Evolutionary conservation across 2,329 filamentous ascomycete species (phyloP).

Genomic region (Hymenoscyphus infarciens): DNA sequence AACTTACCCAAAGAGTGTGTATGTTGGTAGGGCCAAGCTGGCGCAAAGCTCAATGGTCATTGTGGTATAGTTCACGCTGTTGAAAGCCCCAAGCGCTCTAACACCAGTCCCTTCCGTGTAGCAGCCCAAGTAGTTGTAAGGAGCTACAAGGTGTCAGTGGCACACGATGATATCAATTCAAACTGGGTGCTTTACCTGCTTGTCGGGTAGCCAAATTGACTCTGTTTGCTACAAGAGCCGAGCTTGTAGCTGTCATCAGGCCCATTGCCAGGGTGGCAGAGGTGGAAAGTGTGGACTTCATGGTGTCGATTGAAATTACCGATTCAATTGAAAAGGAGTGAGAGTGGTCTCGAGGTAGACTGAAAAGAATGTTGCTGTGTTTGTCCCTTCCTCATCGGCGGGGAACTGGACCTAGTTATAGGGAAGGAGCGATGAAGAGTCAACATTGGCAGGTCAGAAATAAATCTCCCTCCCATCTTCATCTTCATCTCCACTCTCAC

Average conservation of each 20-base stretch:
- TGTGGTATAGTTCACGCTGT: conserved; percentile 8
- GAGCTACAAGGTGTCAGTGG: neutral
- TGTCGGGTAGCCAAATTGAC: conserved; percentile 8
- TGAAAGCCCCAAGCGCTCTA: conserved; percentile 12
- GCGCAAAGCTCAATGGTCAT: conserved; percentile 16
- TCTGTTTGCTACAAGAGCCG: conserved; percentile 5
- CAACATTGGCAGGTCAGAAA: neutral
- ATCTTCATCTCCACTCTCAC: neutral
- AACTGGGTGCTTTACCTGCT: neutral
- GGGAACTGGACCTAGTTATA: conserved; percentile 6
- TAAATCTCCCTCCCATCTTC: neutral
- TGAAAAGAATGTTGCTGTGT: neutral
- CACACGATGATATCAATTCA: neutral
- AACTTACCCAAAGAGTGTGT: conserved; percentile 28
- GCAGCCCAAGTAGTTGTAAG: conserved; percentile 14
- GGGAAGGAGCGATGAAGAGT: conserved; percentile 2
- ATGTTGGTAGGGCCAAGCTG: conserved; percentile 15
- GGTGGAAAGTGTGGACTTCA: conserved; percentile 5
- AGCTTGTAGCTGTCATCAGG: conserved; percentile 7
- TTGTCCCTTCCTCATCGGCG: neutral
- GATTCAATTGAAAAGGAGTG: neutral
- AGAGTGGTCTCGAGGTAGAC: neutral
- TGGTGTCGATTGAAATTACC: neutral
- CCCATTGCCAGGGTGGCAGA: conserved; percentile 7
- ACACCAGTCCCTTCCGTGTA: conserved; percentile 16